Base-by-base conservation (phyloP, 148 eudicot genomes). In the Silene conica region DNA sequence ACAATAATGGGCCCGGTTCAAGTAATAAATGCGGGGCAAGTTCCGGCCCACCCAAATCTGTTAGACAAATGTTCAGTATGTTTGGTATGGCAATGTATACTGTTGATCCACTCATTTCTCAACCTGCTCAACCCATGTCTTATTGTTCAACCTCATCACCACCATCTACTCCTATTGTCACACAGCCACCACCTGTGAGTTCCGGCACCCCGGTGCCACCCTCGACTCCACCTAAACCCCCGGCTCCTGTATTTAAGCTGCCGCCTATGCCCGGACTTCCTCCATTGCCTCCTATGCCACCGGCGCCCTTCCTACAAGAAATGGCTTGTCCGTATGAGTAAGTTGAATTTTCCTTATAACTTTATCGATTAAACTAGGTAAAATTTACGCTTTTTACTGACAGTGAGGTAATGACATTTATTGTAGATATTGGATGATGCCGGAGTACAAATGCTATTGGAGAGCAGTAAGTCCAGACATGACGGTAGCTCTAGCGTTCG, bases 391-490 rank as follows among this genome's bases (percentile, higher is more conserved):
- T 31, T 31, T 2, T 3, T 3, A 31, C 43, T 9, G 41, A 34
- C 2, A 34, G 6, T 34, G 41, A 3, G 41, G 28, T 2, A 26
- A 34, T 34, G 41, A 3, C 41, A 34, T 34, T 26, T 38, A 38
- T 6, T 38, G 43, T 77, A 94, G 98, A 80, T 82, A 74, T 8
- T 95, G 98, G 98, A 76, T 81, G 78, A 87, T 70, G 89, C 87
- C 88, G 9, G 87, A 90, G 74, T 84, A 88, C 87, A 84, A 78
- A 71, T 95, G 98, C 85, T 76, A 92, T 71, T 95, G 98, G 98
- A 88, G 78, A 77, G 83, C 80, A 28, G 77, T 92, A 52, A 73
- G 34, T 14, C 97, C 97, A 5, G 90, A 95, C 67, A 73, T 56
- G 57, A 78, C 83, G 73, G 97, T 92, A n/a, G 92, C 84, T 0